Evolutionary conservation across 495 filamentous ascomycete species (phyloP), one percentile per base, ranked within the genome.

Genomic region (Lophiostoma macrostomum): DNA sequence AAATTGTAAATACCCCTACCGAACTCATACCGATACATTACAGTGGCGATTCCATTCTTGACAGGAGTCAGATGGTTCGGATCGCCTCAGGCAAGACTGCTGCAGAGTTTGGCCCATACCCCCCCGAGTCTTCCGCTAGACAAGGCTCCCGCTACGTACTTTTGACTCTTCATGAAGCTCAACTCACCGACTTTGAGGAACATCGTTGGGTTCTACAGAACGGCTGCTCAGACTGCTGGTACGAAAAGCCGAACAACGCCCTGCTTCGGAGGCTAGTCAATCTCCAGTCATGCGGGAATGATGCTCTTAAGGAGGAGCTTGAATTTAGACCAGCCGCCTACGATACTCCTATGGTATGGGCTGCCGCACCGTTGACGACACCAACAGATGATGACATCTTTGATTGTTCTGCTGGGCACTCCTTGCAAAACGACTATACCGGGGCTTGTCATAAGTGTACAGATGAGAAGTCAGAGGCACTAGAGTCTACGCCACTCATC

Each of bases 331-430:
- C 58, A 2, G 30, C 53, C 13, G 34, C 14, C n/a, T 19, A 52
- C 8, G 44, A 50, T 5, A 45, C 41, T 12, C 52, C 53, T 6
- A 18, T 38, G 14, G 34, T 62, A 10, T 62, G 59, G 59, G 53
- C 48, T 3, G 53, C 53, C 5, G 34, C 40, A 29, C 53, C 53
- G 10, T 25, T 62, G 22, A 53, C 41, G 2, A 57, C 53, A 7
- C 53, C 59, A 2, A 57, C 59, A 11, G 49, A 62, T 27, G 53
- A 58, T 37, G 53, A 62, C 16, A 53, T 62, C 10, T 53, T 35
- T 24, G 49, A 62, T 20, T 62, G 59, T 31, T 37, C 25, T 1
- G 59, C 42, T 19, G 49, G 53, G 1, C 53, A 58, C 18, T 43
- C 35, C 1, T 10, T 51, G 1, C 50, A 54, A 3, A 31, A 35